A percentile compares a stretch with the other conserved stretches of the same genome.
phyloP scores from a whole-genome alignment of 495 filamentous ascomycete genomes.

The Aspergillus affinis region DNA sequence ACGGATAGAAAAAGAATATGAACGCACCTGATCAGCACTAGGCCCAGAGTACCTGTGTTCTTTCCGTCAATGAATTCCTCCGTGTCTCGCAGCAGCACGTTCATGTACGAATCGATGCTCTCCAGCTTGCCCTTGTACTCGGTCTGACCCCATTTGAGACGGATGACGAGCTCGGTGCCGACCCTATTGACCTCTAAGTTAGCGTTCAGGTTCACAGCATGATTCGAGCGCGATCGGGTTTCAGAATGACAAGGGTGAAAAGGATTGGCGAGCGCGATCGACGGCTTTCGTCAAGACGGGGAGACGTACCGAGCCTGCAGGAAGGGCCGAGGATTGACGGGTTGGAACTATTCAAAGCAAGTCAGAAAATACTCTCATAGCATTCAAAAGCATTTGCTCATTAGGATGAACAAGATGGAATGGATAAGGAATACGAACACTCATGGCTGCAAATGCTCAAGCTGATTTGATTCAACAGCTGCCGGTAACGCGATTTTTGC shows the following conservation, averaged over 20 bases:
- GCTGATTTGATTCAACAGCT: constrained; percentile 2
- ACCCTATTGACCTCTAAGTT: constrained; percentile 52
- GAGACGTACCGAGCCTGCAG: constrained; percentile 75
- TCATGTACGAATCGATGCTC: constrained; percentile 97
- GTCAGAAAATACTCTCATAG: constrained; percentile 16
- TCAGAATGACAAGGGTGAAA: not conserved
- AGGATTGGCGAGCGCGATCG: not conserved
- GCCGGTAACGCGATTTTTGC: not conserved
- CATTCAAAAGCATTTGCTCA: not conserved
- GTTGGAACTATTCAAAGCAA: constrained; percentile 61
- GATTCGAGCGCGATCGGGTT: not conserved
- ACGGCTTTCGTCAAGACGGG: constrained; percentile 1
- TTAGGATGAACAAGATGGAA: not conserved
- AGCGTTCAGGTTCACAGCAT: not conserved
- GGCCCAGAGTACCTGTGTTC: constrained; percentile 76
- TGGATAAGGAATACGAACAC: constrained; percentile 32
- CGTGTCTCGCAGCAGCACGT: constrained; percentile 84
- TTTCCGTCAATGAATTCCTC: constrained; percentile 92
- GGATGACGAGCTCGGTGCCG: constrained; percentile 84
- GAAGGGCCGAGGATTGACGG: constrained; percentile 88
- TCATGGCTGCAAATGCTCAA: constrained; percentile 35
- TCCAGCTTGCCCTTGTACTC: constrained; percentile 94
- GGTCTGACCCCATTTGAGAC: constrained; percentile 95
- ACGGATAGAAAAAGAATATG: not conserved
- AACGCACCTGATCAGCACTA: constrained; percentile 85